Percentiles rank a stretch among this genome's conserved stretches.
Conservation (phyloP, 306 rosid genomes). For the Cucurbita pepo region DNA sequence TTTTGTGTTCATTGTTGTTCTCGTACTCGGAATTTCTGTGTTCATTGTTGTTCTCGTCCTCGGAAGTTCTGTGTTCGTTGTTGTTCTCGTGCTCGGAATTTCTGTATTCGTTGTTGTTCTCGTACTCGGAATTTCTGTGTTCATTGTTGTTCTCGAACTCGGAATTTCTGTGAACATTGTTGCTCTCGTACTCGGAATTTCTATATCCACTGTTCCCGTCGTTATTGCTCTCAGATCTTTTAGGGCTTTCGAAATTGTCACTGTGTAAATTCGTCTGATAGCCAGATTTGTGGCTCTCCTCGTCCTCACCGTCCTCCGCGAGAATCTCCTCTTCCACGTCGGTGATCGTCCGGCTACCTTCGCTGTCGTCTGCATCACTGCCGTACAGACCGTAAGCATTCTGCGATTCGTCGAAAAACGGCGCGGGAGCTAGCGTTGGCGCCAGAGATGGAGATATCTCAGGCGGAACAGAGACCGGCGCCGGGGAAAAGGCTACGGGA, state of each 20-base stretch:
- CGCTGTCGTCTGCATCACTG: background rate
- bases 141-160: too few species aligned
- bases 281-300: conserved; percentile 13
- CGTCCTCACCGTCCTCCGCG: conserved; percentile 12
- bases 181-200: too few species aligned
- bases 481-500: conserved; percentile 1
- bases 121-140: too few species aligned
- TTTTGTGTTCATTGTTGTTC: background rate
- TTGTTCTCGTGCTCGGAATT: conserved; percentile 8
- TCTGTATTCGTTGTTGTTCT: conserved; percentile 4
- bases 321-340: conserved; percentile 24
- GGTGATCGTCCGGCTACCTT: conserved; percentile 20
- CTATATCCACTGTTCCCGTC: too few species aligned
- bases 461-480: background rate
- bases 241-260: conserved; percentile 1
- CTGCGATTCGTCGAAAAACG: conserved; percentile 14
- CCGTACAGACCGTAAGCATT: conserved; percentile 49
- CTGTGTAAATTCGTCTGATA: conserved; percentile 15
- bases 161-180: too few species aligned
- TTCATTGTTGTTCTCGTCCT: too few species aligned
- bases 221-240: background rate
- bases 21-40: too few species aligned
- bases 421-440: conserved; percentile 21
- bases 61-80: too few species aligned
- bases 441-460: conserved; percentile 9